phyloP scores from a whole-genome alignment of 441 rosid species.

The Raphanus hybrid region DNA sequence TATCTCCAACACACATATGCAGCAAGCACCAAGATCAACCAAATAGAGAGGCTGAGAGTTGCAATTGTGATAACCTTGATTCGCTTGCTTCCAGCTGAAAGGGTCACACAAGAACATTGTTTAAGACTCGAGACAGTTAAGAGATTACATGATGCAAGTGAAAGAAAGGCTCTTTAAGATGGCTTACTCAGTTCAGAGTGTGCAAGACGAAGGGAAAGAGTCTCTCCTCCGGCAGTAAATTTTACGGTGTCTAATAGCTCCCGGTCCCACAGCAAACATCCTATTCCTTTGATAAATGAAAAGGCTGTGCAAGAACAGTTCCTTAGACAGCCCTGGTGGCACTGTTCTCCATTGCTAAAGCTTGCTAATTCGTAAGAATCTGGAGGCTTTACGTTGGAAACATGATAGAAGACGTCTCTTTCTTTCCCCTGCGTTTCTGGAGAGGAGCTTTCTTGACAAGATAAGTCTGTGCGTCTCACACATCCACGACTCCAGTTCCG shows the following conservation, averaged over 20 bases:
- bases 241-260: conserved; percentile 45
- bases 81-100: conserved; percentile 34
- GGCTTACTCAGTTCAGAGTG: conserved; percentile 48
- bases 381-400: conserved; percentile 44
- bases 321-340: conserved; percentile 31
- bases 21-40: conserved; percentile 29
- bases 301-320: conserved; percentile 60
- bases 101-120: neutral
- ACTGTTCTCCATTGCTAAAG: conserved; percentile 24
- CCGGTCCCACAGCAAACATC: conserved; percentile 52
- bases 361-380: conserved; percentile 41
- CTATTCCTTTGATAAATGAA: conserved; percentile 45
- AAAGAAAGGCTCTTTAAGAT: neutral
- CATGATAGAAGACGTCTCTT: conserved; percentile 34
- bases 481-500: conserved; percentile 54
- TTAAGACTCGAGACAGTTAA: neutral
- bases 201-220: conserved; percentile 48
- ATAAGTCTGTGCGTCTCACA: conserved; percentile 38
- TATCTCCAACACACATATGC: conserved; percentile 35
- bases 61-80: conserved; percentile 15
- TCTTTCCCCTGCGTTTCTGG: conserved; percentile 16
- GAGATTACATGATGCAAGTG: conserved; percentile 9
- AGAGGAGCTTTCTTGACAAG: conserved; percentile 30
- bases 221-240: conserved; percentile 38
- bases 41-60: conserved; percentile 22